Evolutionary conservation across 352 stramenopile species (phyloP), one percentile per base, ranked within the genome.

Genomic region (Phytopythium kandeliae): DNA sequence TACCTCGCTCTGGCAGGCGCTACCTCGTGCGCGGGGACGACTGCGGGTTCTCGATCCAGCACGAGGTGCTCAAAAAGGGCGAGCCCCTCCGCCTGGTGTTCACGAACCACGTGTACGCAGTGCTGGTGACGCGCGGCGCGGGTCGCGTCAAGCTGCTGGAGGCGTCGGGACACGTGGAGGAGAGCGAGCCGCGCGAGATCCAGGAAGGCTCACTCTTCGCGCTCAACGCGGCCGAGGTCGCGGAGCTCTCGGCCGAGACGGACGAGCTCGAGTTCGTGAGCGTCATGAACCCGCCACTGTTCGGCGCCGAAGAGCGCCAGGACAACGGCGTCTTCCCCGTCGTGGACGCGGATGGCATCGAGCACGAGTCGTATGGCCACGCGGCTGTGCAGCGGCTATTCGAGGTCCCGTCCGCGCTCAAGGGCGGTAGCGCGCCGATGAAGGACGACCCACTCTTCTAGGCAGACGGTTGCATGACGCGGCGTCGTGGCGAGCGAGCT

Each of bases 391-490:
- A 65, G n/a, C 68, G 77, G 13, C 63, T 92, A n/a, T 89, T 86
- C 45, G 74, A 85, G 24, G 71, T 75, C 2, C 80, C 80, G 19
- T 77, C 87, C 62, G 89, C 80, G 16, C 66, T 92, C 42, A 85
- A 88, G 58, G 76, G 71, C 22, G 80, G 80, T 33, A 89, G 77
- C 62, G 73, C 71, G 33, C 75, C 76, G 4, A 89, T 92, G 78
- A 90, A 86, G 56, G 76, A 90, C 55, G 77, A 90, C 52, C 79
- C 79, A 45, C 63, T 90, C 4, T 90, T 90, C 56, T 90, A 69
- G n/a, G 19, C 24, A 17, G 21, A 21, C 5, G 21, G 1, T 5
- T 11, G 3, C 8, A 15, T n/a, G 40, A 33, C 22, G 40, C 19
- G 40, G 40, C 13, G 24, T 3, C 19, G 12, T 28, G 21, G 17